Base-by-base conservation (phyloP, 2,329 filamentous ascomycete genomes). In the Aspergillus uvarum region DNA sequence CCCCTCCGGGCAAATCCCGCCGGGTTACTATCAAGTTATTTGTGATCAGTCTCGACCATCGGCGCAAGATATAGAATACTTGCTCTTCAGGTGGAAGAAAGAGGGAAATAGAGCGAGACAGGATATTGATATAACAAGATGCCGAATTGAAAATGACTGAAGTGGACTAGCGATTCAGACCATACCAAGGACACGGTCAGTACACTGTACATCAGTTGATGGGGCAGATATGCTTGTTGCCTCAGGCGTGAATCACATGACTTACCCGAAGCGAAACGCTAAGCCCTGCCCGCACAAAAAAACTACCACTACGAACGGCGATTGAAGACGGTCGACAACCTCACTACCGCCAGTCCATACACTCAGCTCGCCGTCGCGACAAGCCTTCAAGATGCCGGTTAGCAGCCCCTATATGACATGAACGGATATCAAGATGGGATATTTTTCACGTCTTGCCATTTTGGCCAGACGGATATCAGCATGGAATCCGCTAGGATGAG, bases 311-410 rank as follows among this genome's bases (percentile, higher is more conserved):
- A 61, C 59, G 52, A 65, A 64, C 60, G 59, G 58, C 65, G 61
- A 61, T 66, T 63, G 60, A 63, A 68, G 70, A 69, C 68, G 68
- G 68, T 72, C 69, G 69, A 72, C 70, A 72, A 70, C 68, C 71
- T 72, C 69, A 72, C 65, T 66, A 63, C 64, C 63, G 64, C 64
- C 68, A 63, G 65, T 71, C 72, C 70, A 74, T 71, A 68, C 66
- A 69, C 68, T 59, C 68, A 74, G 71, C 74, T 77, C 74, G 73
- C 69, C 71, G 71, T 72, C 71, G 72, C 73, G 73, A 74, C 69
- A 75, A 77, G 70, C 71, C 70, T 75, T 81, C 81, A 84, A 80
- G 77, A 84, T 84, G 82, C 82, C 82, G 80, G 82, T 84, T 78
- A 72, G 76, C 72, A 59, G 29, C 31, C 58, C 64, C 56, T 52